Base-by-base conservation (phyloP, 257 asterid genomes). In the Solanum pinnatisectum region DNA sequence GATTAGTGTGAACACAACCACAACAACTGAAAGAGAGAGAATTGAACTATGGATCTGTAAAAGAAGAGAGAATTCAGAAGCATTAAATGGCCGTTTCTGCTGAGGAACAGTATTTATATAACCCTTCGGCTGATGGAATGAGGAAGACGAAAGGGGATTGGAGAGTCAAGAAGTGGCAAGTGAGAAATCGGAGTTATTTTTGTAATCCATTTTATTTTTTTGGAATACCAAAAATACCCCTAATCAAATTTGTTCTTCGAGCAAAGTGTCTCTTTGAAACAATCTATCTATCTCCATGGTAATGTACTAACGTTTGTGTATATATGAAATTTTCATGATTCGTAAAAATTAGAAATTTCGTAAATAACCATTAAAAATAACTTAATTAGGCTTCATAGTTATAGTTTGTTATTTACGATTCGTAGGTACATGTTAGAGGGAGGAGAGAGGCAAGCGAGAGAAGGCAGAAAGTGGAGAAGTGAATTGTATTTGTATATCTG, bases 21-120 rank as follows among this genome's bases (percentile, higher is more conserved):
- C n/a, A 70, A 8, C 40, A 70, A 32, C 77, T 70, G n/a, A 32
- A 85, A 11, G 85, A 20, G 32, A 25, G 52, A 36, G 65, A 74
- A 87, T 90, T 79, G 40, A 88, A 12, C 18, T 87, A 25, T 60
- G 85, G 93, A 92, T 93, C 92, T 89, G 90, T 76, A 78, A 10
- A 65, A 42, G 39, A 84, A 25, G 36, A 22, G 65, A 30, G n/a
- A 32, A 87, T 86, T 88, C 90, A 84, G 89, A 88, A 44, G 40
- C 65, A 83, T 70, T 87, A 63, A 52, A 70, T 84, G 52, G 84
- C 10, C 71, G 87, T 71, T 88, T 84, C 37, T 18, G 52, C 78
- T 82, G 27, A 39, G 59, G 89, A 81, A 77, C 11, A 84, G 72
- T 59, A 5, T 25, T 12, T 67, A 67, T 25, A 27, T 15, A 40